These are phyloP conservation scores for Amborella trichopoda DNA, from an alignment of 164 flowering plant genomes.

Conservation along the genomic window DNA sequence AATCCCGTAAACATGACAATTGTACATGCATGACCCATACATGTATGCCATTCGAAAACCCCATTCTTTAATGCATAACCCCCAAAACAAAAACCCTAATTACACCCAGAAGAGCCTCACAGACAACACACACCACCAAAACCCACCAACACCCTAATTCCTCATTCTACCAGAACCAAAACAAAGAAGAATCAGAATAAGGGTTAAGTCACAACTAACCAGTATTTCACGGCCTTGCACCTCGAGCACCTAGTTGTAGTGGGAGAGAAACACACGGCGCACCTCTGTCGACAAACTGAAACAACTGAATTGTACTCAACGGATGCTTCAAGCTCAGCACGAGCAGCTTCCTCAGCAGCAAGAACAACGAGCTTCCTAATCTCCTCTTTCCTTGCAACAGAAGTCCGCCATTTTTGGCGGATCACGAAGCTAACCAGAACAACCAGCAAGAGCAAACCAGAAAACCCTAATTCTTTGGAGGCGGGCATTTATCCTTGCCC, in stretches of 20 bases:
- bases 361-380: conserved; percentile 40
- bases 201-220: conserved; percentile 23
- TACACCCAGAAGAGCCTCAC: too few species aligned
- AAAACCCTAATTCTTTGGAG: conserved; percentile 51
- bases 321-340: conserved; percentile 58
- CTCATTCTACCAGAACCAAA: too few species aligned
- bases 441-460: conserved; percentile 13
- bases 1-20: too few species aligned
- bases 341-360: conserved; percentile 56
- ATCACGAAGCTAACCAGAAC: conserved; percentile 25
- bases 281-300: conserved; percentile 13
- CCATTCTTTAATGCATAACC: too few species aligned
- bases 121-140: too few species aligned
- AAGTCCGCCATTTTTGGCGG: conserved; percentile 47
- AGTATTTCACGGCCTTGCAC: conserved; percentile 62
- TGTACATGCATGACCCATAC: too few species aligned
- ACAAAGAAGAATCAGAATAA: too few species aligned
- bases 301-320: conserved; percentile 12
- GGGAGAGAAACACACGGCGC: conserved; percentile 50
- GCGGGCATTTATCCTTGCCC: conserved; percentile 67
- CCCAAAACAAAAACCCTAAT: too few species aligned
- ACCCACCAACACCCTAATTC: too few species aligned
- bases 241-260: conserved; percentile 61
- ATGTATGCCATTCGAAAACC: too few species aligned
- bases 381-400: conserved; percentile 48